These are phyloP conservation scores for Suhomyces wounanorum DNA, from an alignment of 1,139 yeast genomes.

Conservation along the genomic window DNA sequence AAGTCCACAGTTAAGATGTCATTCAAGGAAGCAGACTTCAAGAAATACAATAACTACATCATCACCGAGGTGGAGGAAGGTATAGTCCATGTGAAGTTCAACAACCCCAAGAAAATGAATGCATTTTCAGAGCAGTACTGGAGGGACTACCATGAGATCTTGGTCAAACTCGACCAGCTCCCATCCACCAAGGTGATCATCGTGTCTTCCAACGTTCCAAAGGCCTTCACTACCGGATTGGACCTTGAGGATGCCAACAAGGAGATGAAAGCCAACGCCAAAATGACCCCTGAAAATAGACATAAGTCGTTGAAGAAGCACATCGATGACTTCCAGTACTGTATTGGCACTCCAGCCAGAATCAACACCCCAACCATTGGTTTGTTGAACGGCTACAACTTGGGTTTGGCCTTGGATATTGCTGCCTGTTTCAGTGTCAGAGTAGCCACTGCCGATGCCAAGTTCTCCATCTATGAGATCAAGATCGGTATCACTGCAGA, in stretches of 20 bases:
- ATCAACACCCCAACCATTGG: slow-evolving; percentile 52
- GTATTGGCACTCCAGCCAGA: slow-evolving; percentile 51
- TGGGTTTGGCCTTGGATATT: slow-evolving; percentile 73
- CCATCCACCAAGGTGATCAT: slow-evolving; percentile 52
- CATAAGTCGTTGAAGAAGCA: slow-evolving; percentile 37
- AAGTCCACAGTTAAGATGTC: not conserved
- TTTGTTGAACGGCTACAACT: slow-evolving; percentile 47
- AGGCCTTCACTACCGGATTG: slow-evolving; percentile 66
- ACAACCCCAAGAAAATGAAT: slow-evolving; percentile 64
- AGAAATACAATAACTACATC: slow-evolving; percentile 38
- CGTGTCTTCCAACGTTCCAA: slow-evolving; percentile 58
- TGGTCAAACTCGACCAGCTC: slow-evolving; percentile 48
- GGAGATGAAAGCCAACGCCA: slow-evolving; percentile 12
- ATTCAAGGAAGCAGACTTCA: slow-evolving; percentile 25
- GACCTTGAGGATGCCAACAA: slow-evolving; percentile 50
- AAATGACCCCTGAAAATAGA: slow-evolving; percentile 16
- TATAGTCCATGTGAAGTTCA: slow-evolving; percentile 60
- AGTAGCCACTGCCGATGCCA: slow-evolving; percentile 54
- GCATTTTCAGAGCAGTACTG: slow-evolving; percentile 58
- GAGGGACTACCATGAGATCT: slow-evolving; percentile 55
- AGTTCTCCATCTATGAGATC: slow-evolving; percentile 67
- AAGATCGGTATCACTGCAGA: slow-evolving; percentile 79
- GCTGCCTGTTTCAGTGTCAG: slow-evolving; percentile 61
- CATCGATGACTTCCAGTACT: slow-evolving; percentile 59
- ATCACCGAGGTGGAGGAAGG: slow-evolving; percentile 48